phyloP scores from a whole-genome alignment of 2,329 filamentous ascomycete genomes.

The Claviceps sp. region DNA sequence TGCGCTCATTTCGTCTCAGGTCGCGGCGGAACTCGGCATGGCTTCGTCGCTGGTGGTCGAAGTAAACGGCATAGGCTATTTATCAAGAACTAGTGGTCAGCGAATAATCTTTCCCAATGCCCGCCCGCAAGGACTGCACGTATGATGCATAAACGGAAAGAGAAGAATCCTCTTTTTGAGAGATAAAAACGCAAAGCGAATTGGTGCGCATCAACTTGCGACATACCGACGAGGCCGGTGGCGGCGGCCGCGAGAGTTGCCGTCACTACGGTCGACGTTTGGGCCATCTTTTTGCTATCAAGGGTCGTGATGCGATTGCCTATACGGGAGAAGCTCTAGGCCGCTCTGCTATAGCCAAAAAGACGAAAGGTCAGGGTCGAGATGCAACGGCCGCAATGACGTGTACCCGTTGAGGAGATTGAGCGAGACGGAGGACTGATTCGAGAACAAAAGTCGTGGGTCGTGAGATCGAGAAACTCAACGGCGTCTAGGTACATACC shows the following conservation, averaged over 20 bases:
- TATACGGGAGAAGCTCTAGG: conserved; percentile 1
- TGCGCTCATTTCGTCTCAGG: conserved; percentile 63
- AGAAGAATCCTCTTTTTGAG: background rate
- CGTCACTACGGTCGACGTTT: conserved; percentile 42
- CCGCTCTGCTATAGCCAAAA: background rate
- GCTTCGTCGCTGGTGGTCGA: conserved; percentile 52
- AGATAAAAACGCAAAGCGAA: background rate
- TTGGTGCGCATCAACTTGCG: background rate
- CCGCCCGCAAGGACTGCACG: too few species aligned
- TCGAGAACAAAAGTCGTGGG: background rate
- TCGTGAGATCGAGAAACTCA: background rate
- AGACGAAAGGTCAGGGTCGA: background rate
- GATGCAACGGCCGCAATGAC: background rate
- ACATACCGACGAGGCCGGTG: conserved; percentile 44
- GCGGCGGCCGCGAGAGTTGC: conserved; percentile 48
- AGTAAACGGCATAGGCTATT: conserved; percentile 52
- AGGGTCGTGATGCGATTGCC: background rate
- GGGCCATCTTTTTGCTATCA: conserved; percentile 24
- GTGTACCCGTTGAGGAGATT: background rate
- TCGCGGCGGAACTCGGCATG: conserved; percentile 52
- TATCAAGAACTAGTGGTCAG: too few species aligned
- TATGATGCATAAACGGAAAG: background rate
- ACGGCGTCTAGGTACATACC: background rate
- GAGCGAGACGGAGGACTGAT: background rate
- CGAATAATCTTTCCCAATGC: too few species aligned